Conservation (phyloP, 2,329 filamentous ascomycete species). For the Scytalidium sp. region DNA sequence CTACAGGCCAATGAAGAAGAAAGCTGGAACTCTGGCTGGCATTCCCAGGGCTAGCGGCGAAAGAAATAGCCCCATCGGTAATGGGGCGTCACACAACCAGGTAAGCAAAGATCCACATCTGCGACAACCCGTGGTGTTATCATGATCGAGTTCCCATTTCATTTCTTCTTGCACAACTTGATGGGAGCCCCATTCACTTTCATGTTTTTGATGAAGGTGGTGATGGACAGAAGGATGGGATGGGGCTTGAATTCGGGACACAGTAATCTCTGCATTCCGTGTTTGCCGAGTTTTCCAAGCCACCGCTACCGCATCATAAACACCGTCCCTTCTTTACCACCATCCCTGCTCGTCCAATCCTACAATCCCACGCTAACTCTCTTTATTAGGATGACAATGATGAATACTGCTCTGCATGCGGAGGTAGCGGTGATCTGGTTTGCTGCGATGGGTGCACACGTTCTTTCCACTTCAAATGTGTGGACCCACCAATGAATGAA, state of each 20-base stretch:
- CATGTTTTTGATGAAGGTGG: background rate
- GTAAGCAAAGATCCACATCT: conserved; percentile 37
- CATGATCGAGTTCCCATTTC: background rate
- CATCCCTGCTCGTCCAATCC: conserved; percentile 9
- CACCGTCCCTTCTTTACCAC: conserved; percentile 12
- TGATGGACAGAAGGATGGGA: background rate
- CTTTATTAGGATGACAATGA: conserved; percentile 68
- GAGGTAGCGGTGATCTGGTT: conserved; percentile 77
- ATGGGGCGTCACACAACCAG: conserved; percentile 42
- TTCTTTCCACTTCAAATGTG: conserved; percentile 86
- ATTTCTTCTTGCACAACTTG: background rate
- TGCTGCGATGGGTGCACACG: conserved; percentile 92
- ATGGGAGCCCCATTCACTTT: background rate
- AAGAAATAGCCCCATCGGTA: conserved; percentile 58
- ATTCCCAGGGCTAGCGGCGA: conserved; percentile 64
- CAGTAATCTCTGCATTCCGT: conserved; percentile 27
- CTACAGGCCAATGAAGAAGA: conserved; percentile 69
- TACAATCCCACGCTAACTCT: conserved; percentile 18
- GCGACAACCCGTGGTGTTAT: background rate
- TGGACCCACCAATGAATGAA: conserved; percentile 67
- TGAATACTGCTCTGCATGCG: conserved; percentile 85
- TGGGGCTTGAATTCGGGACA: background rate
- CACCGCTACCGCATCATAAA: conserved; percentile 19
- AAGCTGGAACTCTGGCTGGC: conserved; percentile 60
- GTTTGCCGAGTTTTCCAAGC: conserved; percentile 23